A percentile compares a stretch with the other conserved stretches of the same genome.
These are phyloP conservation scores for Alternaria sp. DNA, from an alignment of 2,329 filamentous ascomycete genomes.

Conservation along the genomic window DNA sequence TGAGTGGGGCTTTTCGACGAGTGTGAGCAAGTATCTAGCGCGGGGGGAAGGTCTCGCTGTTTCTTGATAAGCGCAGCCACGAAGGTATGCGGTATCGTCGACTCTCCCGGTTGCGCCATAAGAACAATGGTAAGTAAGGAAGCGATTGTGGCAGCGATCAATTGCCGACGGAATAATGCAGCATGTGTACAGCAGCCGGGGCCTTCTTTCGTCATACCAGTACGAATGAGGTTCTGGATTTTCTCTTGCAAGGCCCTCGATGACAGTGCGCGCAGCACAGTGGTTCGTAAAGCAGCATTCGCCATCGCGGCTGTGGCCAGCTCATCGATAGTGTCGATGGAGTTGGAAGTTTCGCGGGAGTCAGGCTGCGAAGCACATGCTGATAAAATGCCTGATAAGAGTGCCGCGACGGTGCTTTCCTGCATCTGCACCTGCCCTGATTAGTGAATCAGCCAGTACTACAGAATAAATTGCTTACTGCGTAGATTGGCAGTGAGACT, in stretches of 20 bases:
- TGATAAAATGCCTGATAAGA: conserved; percentile 26
- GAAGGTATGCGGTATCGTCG: conserved; percentile 22
- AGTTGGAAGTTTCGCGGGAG: conserved; percentile 13
- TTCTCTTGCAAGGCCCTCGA: conserved; percentile 30
- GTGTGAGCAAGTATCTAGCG: conserved; percentile 27
- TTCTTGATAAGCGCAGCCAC: conserved; percentile 34
- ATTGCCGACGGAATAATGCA: conserved; percentile 15
- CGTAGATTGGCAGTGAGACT: conserved; percentile 34
- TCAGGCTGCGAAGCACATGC: conserved; percentile 12
- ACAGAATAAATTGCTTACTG: conserved; percentile 23
- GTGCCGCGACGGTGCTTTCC: conserved; percentile 15
- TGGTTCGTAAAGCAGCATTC: conserved; percentile 22
- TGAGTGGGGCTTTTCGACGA: background rate
- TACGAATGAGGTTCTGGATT: conserved; percentile 26
- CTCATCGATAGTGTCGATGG: conserved; percentile 23
- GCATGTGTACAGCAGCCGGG: conserved; percentile 22
- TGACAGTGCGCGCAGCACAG: conserved; percentile 33
- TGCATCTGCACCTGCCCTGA: conserved; percentile 25
- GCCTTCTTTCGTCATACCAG: background rate
- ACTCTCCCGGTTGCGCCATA: conserved; percentile 19
- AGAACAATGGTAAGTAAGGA: conserved; percentile 38
- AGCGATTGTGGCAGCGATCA: conserved; percentile 33
- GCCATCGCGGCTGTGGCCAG: conserved; percentile 18
- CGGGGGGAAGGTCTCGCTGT: conserved; percentile 28
- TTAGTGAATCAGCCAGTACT: conserved; percentile 6